A percentile compares a stretch with the other conserved stretches of the same genome.
Evolutionary conservation across 1,139 yeast species (phyloP).

Genomic region (Pichiaceae sp.): DNA sequence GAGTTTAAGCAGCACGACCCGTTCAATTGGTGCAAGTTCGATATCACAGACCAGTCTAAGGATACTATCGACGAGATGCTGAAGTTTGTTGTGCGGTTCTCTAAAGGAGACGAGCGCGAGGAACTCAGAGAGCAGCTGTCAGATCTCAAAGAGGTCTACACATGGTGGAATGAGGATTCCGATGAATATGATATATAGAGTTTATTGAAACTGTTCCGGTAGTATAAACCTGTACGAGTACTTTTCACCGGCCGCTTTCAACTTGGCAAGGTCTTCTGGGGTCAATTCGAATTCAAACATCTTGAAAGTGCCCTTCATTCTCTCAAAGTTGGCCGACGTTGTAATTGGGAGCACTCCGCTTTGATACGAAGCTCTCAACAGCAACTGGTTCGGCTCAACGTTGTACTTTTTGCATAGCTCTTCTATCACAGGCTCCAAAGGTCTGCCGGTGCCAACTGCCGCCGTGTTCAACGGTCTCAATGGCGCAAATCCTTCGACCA

Average conservation of each 20-base stretch:
- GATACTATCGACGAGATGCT: slow-evolving; percentile 39
- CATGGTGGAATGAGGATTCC: slow-evolving; percentile 46
- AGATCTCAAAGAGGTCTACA: slow-evolving; percentile 42
- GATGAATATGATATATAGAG: slow-evolving; percentile 1
- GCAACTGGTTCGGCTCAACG: slow-evolving; percentile 50
- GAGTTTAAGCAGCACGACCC: slow-evolving; percentile 16
- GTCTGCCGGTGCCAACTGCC: slow-evolving; percentile 19
- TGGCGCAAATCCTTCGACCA: slow-evolving; percentile 46
- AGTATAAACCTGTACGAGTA: slow-evolving; percentile 16
- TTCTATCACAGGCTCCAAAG: slow-evolving; percentile 22
- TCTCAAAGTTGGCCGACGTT: slow-evolving; percentile 53
- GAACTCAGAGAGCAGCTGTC: slow-evolving; percentile 54
- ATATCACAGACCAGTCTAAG: slow-evolving; percentile 39
- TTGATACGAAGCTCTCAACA: slow-evolving; percentile 64
- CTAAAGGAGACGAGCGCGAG: slow-evolving; percentile 55
- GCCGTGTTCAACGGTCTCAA: slow-evolving; percentile 36
- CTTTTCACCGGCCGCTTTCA: slow-evolving; percentile 29
- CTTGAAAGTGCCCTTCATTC: slow-evolving; percentile 50
- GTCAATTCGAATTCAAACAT: slow-evolving; percentile 44
- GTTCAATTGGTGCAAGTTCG: slow-evolving; percentile 24
- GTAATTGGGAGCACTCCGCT: slow-evolving; percentile 67
- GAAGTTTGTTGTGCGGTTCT: slow-evolving; percentile 33
- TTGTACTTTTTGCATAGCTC: slow-evolving; percentile 44
- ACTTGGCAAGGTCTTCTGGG: slow-evolving; percentile 35
- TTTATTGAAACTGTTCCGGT: neutral